phyloP scores from a whole-genome alignment of 1,284 basidiomycete genomes.

The Ceratobasidium sp. region DNA sequence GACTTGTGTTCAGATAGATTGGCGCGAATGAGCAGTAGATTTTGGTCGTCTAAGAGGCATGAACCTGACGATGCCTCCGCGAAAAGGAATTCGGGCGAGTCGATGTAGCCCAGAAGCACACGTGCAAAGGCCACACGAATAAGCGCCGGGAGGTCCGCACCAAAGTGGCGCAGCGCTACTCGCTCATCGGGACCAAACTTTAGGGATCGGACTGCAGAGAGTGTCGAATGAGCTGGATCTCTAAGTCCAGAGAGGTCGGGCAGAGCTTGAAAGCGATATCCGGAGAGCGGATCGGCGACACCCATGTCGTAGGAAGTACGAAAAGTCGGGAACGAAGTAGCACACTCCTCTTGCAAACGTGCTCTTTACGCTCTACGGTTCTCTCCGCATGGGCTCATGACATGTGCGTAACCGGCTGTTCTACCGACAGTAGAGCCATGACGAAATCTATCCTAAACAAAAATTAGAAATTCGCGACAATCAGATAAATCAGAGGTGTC shows the following conservation, averaged over 20 bases:
- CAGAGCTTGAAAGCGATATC: conserved; percentile 29
- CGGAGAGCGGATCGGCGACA: conserved; percentile 18
- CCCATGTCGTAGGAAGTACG: conserved; percentile 11
- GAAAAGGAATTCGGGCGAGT: conserved; percentile 31
- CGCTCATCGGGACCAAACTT: conserved; percentile 12
- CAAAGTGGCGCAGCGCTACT: neutral
- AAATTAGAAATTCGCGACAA: neutral
- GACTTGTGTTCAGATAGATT: neutral
- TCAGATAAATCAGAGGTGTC: conserved; percentile 18
- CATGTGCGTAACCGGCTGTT: conserved; percentile 6
- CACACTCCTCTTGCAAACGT: neutral
- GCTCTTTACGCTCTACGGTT: neutral
- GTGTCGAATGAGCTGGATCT: conserved; percentile 14
- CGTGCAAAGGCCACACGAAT: conserved; percentile 23
- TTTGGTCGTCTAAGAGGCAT: neutral
- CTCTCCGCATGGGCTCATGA: conserved; percentile 5
- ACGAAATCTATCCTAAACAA: conserved; percentile 6
- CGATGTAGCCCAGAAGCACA: conserved; percentile 29
- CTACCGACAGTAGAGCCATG: conserved; percentile 5
- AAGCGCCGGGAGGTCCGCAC: conserved; percentile 2
- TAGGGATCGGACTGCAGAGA: conserved; percentile 4
- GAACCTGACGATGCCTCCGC: neutral
- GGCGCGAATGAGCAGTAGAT: neutral
- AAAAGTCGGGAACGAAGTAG: neutral
- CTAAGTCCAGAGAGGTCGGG: conserved; percentile 31